These are phyloP conservation scores for Phytophthora tentaculata DNA, from an alignment of 352 stramenopile genomes.

Conservation along the genomic window DNA sequence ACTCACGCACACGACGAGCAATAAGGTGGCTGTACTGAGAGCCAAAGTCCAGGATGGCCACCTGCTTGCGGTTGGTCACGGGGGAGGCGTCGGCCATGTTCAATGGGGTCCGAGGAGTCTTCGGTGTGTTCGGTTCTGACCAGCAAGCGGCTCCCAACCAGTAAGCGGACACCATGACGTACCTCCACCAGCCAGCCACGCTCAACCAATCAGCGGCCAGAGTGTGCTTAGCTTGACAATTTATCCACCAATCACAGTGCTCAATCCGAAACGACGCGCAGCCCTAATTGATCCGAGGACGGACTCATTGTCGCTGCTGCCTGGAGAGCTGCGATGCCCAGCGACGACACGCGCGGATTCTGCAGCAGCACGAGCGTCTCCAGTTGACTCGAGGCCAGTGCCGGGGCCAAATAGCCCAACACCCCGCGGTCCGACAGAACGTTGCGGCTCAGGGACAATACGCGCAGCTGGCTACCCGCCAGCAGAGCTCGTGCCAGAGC, in stretches of 20 bases:
- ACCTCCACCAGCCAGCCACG: conserved; percentile 21
- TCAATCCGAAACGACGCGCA: conserved; percentile 30
- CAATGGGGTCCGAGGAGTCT: conserved; percentile 29
- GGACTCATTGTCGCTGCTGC: conserved; percentile 4
- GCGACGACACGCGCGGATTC: conserved; percentile 47
- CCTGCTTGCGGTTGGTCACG: conserved; percentile 93
- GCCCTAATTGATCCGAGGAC: conserved; percentile 4
- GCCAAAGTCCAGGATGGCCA: conserved; percentile 99
- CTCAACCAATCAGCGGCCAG: conserved; percentile 32
- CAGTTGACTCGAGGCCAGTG: conserved; percentile 46
- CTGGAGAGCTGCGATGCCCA: conserved; percentile 37
- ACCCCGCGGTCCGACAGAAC: conserved; percentile 65
- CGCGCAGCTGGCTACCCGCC: conserved; percentile 32
- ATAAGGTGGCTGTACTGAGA: conserved; percentile 99
- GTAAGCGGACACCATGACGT: conserved; percentile 10
- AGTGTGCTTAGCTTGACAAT: conserved; percentile 13
- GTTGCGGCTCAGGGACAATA: conserved; percentile 62
- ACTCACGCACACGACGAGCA: conserved; percentile 96
- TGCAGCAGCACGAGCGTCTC: conserved; percentile 61
- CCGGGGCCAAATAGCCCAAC: conserved; percentile 51
- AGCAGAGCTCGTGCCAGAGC: conserved; percentile 48
- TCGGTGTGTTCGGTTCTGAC: conserved; percentile 40
- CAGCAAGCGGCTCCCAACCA: conserved; percentile 8
- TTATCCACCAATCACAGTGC: conserved; percentile 41
- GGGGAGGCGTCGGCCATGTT: conserved; percentile 72